Conservation (phyloP, 306 rosid genomes). For the Fragaria vesca region DNA sequence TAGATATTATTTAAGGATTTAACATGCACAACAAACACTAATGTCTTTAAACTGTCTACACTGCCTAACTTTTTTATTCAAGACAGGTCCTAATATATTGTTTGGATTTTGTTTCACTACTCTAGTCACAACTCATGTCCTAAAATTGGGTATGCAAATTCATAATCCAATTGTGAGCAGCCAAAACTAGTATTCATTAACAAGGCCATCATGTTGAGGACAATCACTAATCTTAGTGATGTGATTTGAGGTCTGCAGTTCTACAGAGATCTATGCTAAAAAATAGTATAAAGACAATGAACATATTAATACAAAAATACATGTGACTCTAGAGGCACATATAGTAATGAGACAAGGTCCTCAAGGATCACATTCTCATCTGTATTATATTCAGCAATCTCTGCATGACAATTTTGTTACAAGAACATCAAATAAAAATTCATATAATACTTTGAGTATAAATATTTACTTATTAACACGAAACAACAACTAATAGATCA, state of each 20-base stretch:
- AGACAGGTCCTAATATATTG: background rate
- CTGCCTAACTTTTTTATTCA: background rate
- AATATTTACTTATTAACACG: background rate
- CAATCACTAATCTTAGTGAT: background rate
- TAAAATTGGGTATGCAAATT: background rate
- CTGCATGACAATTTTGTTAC: background rate
- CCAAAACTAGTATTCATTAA: background rate
- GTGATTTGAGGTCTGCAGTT: background rate
- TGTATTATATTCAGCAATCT: background rate
- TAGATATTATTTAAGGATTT: background rate
- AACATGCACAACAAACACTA: background rate
- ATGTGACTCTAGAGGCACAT: background rate
- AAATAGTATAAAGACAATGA: background rate
- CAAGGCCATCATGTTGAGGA: background rate
- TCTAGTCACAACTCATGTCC: background rate
- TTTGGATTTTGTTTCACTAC: background rate
- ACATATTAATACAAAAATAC: background rate
- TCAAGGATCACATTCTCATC: background rate
- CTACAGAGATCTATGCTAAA: background rate
- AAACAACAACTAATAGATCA: background rate
- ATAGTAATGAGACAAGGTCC: background rate
- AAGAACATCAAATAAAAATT: background rate
- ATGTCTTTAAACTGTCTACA: background rate
- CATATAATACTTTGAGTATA: background rate
- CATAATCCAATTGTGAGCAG: background rate